These are phyloP conservation scores for Rhodotorula kratochvilovae DNA, from an alignment of 768 basidiomycete species.

Conservation along the genomic window DNA sequence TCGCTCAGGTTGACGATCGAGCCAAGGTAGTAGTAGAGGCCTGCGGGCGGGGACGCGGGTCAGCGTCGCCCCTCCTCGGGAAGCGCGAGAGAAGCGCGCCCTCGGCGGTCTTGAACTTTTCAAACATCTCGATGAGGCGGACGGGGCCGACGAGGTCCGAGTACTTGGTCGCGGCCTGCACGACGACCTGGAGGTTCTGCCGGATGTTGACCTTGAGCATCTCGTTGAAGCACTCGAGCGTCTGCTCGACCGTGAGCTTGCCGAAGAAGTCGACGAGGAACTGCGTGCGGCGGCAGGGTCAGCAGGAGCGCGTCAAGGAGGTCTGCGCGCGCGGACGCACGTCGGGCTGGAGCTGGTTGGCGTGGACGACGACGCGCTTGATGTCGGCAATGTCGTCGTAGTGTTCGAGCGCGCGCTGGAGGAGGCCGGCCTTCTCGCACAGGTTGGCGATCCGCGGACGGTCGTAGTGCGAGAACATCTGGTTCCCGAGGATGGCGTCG, in stretches of 20 bases:
- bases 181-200: constrained; percentile 91
- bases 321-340: constrained; percentile 51
- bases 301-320: not conserved
- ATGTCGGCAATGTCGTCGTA: constrained; percentile 98
- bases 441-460: constrained; percentile 93
- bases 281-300: constrained; percentile 50
- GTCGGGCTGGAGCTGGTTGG: constrained; percentile 73
- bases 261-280: constrained; percentile 98
- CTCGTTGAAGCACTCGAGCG: constrained; percentile 90
- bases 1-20: constrained; percentile 94
- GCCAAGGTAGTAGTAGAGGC: constrained; percentile 96
- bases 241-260: constrained; percentile 92
- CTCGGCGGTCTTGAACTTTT: constrained; percentile 94
- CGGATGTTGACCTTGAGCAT: constrained; percentile 96
- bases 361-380: constrained; percentile 94
- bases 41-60: constrained; percentile 49
- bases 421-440: constrained; percentile 93
- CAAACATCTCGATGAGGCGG: constrained; percentile 97
- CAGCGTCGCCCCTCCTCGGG: not conserved
- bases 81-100: no score
- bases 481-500: constrained; percentile 95
- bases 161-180: constrained; percentile 97
- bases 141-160: constrained; percentile 95
- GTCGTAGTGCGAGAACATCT: constrained; percentile 97
- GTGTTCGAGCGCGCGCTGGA: constrained; percentile 93